Conservation (phyloP, 352 stramenopile species). For the Phytophthora boehmeriae region DNA sequence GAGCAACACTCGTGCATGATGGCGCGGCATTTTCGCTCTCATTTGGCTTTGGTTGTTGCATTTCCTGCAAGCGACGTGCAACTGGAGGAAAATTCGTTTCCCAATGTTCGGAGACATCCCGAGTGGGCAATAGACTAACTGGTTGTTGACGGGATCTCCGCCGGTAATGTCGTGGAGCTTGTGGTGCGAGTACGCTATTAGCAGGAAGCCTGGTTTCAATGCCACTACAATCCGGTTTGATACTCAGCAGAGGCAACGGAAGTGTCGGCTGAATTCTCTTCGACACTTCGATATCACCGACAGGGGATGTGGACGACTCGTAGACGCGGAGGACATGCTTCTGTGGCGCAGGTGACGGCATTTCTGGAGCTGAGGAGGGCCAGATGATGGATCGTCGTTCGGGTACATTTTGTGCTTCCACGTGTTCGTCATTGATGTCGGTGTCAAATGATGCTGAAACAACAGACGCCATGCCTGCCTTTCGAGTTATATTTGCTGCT, state of each 20-base stretch:
- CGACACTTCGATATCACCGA: background rate
- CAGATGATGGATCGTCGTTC: background rate
- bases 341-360: background rate
- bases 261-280: constrained; percentile 18
- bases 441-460: constrained; percentile 24
- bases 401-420: background rate
- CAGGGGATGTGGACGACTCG: constrained; percentile 13
- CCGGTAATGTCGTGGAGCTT: background rate
- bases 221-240: constrained; percentile 13
- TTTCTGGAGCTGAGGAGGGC: constrained; percentile 8
- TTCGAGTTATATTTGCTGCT: constrained; percentile 18
- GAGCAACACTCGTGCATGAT: constrained; percentile 11
- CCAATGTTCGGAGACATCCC: constrained; percentile 20
- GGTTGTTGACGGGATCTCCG: constrained; percentile 7
- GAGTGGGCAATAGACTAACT: constrained; percentile 18
- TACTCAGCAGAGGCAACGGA: constrained; percentile 25
- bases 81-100: constrained; percentile 24
- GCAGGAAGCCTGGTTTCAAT: constrained; percentile 10
- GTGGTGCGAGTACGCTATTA: background rate
- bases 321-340: constrained; percentile 5
- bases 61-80: constrained; percentile 1
- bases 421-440: constrained; percentile 12
- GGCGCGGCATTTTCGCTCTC: background rate
- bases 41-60: background rate
- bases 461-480: constrained; percentile 10